Evolutionary conservation across 1,284 basidiomycete genomes (phyloP), one percentile per base, ranked within the genome.

Genomic region (Leucoagaricus sp.): DNA sequence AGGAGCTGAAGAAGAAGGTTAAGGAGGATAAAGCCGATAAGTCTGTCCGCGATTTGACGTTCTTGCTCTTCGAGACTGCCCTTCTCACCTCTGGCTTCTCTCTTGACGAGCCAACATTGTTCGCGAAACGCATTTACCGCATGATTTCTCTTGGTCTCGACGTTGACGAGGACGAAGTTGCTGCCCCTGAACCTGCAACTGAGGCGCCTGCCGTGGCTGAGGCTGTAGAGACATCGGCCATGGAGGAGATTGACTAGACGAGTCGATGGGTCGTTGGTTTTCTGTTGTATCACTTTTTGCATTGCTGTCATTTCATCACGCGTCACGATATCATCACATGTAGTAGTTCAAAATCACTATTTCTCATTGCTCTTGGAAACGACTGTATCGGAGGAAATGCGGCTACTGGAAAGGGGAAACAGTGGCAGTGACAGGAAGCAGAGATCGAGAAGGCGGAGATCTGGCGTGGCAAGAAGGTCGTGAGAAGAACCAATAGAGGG

Each of bases 1-100:
- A 94, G 82, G 96, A 98, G 81, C 85, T 99, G 70, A 93, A 89
- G 80, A 84, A 85, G 69, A 98, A 98, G 83, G 93, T 98, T 63
- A 81, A 92, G 57, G 93, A 95, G 76, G 96, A 99, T 83, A 94
- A 96, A 83, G 91, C 92, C 60, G 97, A 99, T 89, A 96, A 96
- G 84, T 97, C 96, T 58, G 96, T 98, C 66, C 89, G 93, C 64
- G 96, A 98, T 80, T 79, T 99, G 65, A 98, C 94, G 53, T 94
- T 89, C 81, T 85, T 98, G 52, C 82, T 98, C 61, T 99, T 93
- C 81, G 96, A 99, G 86, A 98, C 96, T 58, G 91, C 96, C 5
- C 87, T 98, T 62, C 87, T 92, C 63, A 95, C 93, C 44, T 95
- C 93, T 56, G 93, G 93, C 58, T 99, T 99, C 84, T 88, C 94